Percentiles rank a stretch among this genome's conserved stretches.
These are phyloP conservation scores for Beauveria bassiana DNA, from an alignment of 2,329 filamentous ascomycete genomes.

Conservation along the genomic window DNA sequence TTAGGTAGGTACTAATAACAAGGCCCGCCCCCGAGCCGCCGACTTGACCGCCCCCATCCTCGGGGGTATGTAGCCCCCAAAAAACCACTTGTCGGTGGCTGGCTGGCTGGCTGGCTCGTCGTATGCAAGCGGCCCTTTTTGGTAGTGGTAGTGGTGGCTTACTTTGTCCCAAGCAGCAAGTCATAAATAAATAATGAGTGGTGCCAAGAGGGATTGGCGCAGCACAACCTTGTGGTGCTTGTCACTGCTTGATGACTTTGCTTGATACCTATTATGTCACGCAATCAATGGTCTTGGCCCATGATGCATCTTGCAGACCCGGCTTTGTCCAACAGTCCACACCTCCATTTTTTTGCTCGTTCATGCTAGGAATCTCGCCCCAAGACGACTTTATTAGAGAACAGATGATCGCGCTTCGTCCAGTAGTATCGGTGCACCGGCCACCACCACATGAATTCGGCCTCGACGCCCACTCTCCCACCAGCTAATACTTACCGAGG, in stretches of 20 bases:
- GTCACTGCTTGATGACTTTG: not conserved
- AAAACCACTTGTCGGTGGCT: not conserved
- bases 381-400: not conserved
- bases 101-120: not conserved
- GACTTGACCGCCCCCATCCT: too few species aligned
- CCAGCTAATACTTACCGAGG: not conserved
- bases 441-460: too few species aligned
- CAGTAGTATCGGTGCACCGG: not conserved
- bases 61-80: too few species aligned
- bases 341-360: not conserved
- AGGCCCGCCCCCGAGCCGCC: too few species aligned
- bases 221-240: not conserved
- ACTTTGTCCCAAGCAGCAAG: too few species aligned
- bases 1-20: too few species aligned
- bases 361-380: not conserved
- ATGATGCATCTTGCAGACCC: not conserved
- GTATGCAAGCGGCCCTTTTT: too few species aligned
- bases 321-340: not conserved
- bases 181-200: not conserved
- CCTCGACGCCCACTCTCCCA: too few species aligned
- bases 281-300: not conserved
- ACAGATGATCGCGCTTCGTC: not conserved
- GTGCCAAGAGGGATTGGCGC: conserved; percentile 6
- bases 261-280: not conserved
- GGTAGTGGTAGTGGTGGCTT: too few species aligned